A percentile compares a stretch with the other conserved stretches of the same genome.
Conservation (phyloP, 148 eudicot species). For the Amaranthus palmeri region DNA sequence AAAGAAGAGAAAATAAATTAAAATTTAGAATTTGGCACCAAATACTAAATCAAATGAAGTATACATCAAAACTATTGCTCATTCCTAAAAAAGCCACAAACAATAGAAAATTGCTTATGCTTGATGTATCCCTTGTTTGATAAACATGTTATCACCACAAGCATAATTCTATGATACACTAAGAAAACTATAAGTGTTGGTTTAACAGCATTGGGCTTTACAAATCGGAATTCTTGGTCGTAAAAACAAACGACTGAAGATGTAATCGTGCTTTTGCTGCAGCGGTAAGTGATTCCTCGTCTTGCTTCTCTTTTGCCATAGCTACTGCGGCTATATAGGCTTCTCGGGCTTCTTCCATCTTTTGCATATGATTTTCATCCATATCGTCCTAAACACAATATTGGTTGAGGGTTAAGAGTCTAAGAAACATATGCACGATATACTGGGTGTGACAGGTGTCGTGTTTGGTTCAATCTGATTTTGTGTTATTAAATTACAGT, state of each 20-base stretch:
- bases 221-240: slow-evolving; percentile 12
- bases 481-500: too few relatives aligned
- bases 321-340: slow-evolving; percentile 69
- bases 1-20: too few relatives aligned
- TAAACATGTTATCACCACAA: slow-evolving; percentile 31
- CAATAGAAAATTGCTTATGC: too few relatives aligned
- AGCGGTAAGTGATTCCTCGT: slow-evolving; percentile 68
- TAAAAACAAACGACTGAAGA: slow-evolving; percentile 58
- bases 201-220: slow-evolving; percentile 1
- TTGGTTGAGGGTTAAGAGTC: too few relatives aligned
- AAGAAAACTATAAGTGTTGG: background rate
- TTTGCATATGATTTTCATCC: slow-evolving; percentile 48
- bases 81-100: too few relatives aligned
- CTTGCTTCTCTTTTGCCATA: slow-evolving; percentile 62
- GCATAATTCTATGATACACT: slow-evolving; percentile 14
- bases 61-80: too few relatives aligned
- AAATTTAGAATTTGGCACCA: too few relatives aligned
- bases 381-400: slow-evolving; percentile 39
- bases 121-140: slow-evolving; percentile 1
- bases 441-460: too few relatives aligned
- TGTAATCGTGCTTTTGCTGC: slow-evolving; percentile 58
- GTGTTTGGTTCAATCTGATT: too few relatives aligned
- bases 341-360: slow-evolving; percentile 66
- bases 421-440: too few relatives aligned
- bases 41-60: too few relatives aligned